Evolutionary conservation across 2,329 filamentous ascomycete species (phyloP).

Genomic region (Arthroderma uncinatum): DNA sequence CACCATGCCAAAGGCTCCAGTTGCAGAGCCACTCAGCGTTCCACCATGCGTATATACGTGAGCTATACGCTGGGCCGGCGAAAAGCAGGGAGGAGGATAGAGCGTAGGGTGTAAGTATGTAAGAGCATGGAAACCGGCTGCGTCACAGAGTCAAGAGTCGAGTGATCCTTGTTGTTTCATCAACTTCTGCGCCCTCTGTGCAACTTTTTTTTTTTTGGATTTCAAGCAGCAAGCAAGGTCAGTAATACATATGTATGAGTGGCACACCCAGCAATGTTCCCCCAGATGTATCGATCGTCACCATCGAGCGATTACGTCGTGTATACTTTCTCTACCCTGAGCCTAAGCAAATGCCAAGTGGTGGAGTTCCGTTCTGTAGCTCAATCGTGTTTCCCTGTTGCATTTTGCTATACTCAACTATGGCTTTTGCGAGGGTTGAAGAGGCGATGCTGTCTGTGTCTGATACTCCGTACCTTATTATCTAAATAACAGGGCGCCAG

Average conservation of each 20-base stretch:
- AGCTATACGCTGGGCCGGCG: not conserved
- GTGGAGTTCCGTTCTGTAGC: not conserved
- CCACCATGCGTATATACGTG: not conserved
- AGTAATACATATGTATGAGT: no score
- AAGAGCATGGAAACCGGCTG: not conserved
- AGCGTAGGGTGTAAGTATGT: not conserved
- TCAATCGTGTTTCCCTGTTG: no score
- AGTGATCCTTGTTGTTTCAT: not conserved
- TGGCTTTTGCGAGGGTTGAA: not conserved
- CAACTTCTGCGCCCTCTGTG: not conserved
- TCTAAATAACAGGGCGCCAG: not conserved
- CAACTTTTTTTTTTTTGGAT: no score
- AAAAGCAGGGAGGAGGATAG: not conserved
- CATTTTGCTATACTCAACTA: no score
- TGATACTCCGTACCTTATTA: no score
- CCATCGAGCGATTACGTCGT: not conserved
- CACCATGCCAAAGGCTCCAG: not conserved
- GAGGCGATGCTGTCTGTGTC: no score
- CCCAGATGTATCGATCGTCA: no score
- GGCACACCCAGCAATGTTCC: no score
- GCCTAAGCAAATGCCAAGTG: slow-evolving; percentile 3
- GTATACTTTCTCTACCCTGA: not conserved
- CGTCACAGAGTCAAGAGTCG: not conserved
- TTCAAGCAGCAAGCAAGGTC: no score
- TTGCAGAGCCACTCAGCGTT: not conserved